Evolutionary conservation across 192 early-diverging fungal genomes (phyloP).

Genomic region (Backusella mclennaniae): DNA sequence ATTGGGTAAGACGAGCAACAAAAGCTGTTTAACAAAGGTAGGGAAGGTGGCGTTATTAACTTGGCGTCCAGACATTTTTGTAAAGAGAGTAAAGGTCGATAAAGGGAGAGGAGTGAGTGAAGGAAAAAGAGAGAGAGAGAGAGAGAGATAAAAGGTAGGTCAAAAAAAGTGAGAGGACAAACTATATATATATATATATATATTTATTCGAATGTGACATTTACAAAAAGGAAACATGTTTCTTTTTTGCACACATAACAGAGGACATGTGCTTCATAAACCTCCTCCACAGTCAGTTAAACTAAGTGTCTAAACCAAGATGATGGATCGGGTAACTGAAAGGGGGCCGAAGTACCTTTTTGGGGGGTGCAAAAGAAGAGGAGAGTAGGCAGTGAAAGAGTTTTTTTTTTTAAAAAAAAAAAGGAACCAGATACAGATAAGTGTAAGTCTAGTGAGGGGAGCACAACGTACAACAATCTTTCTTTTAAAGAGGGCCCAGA

Average conservation of each 20-base stretch:
- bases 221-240: slow-evolving; percentile 7
- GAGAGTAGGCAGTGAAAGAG: not conserved
- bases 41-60: slow-evolving; percentile 5
- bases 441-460: not conserved
- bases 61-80: slow-evolving; percentile 4
- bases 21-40: slow-evolving; percentile 13
- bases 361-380: not conserved
- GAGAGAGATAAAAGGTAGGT: not conserved
- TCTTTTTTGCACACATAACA: slow-evolving; percentile 5
- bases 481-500: not conserved
- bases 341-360: not conserved
- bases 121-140: not conserved
- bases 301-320: not conserved
- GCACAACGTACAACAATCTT: not conserved
- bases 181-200: slow-evolving; percentile 9
- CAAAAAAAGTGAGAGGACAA: not conserved
- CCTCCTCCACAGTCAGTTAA: not conserved
- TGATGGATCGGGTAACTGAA: not conserved
- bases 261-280: not conserved
- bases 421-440: not conserved
- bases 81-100: not conserved
- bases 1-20: slow-evolving; percentile 13
- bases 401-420: not conserved
- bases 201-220: slow-evolving; percentile 4
- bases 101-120: slow-evolving; percentile 1